Conservation (phyloP, 257 asterid genomes). For the Rauvolfia tetraphylla region DNA sequence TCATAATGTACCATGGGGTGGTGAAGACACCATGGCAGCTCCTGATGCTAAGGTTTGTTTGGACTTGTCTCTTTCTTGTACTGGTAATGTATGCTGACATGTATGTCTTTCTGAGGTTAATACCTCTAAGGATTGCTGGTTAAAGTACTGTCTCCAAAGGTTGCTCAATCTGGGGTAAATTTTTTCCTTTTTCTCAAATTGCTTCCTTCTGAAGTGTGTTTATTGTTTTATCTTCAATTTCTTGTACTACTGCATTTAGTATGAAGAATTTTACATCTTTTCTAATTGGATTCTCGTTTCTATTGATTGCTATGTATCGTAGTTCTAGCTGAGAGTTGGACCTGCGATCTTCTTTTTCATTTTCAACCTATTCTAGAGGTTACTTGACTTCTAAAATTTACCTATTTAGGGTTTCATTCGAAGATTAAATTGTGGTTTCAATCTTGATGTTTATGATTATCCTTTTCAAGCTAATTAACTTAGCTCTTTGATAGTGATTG, state of each 20-base stretch:
- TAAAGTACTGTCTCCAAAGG: background rate
- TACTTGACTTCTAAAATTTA: background rate
- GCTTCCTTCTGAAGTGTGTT: background rate
- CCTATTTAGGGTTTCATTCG: background rate
- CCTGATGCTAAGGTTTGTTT: conserved; percentile 83
- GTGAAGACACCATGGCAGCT: conserved; percentile 86
- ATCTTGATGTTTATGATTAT: background rate
- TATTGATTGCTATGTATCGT: too few relatives aligned
- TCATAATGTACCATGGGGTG: conserved; percentile 97
- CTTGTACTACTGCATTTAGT: background rate
- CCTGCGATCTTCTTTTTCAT: background rate
- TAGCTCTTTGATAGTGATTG: background rate
- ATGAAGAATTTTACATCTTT: background rate
- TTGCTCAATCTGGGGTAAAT: background rate
- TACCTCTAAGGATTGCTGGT: background rate
- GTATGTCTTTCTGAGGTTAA: background rate
- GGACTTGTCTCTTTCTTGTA: background rate
- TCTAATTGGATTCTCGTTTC: background rate
- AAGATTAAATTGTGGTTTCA: background rate
- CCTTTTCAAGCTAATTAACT: background rate
- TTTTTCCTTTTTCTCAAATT: too few relatives aligned
- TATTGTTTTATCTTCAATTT: background rate
- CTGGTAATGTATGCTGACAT: background rate
- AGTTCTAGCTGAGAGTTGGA: background rate
- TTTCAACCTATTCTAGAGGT: background rate